A percentile compares a stretch with the other conserved stretches of the same genome.
These are phyloP conservation scores for Claviceps pazoutovae DNA, from an alignment of 2,329 filamentous ascomycete species.

Conservation along the genomic window DNA sequence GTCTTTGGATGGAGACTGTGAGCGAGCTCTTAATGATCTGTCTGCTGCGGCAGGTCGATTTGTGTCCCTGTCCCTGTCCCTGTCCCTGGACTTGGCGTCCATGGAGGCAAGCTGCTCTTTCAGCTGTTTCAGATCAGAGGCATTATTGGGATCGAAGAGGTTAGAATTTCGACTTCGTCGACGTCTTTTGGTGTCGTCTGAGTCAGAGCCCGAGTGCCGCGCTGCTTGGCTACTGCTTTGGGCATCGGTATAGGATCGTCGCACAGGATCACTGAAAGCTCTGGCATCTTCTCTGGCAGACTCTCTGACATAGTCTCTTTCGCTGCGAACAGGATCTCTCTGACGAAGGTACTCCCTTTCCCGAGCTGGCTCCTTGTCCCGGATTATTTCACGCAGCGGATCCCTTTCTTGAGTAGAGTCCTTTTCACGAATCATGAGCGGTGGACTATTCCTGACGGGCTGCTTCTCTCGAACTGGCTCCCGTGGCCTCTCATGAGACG, in stretches of 20 bases:
- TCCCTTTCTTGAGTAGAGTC: not conserved
- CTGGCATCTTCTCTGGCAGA: conserved; percentile 19
- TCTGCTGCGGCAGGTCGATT: not conserved
- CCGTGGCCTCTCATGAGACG: conserved; percentile 4
- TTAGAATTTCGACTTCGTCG: conserved; percentile 25
- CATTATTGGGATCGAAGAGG: conserved; percentile 39
- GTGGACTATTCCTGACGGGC: not conserved
- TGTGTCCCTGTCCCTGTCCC: conserved; percentile 1
- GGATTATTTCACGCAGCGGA: not conserved
- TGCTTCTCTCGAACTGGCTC: conserved; percentile 1
- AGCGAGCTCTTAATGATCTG: conserved; percentile 6
- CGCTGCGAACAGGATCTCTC: conserved; percentile 13
- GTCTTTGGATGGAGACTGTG: conserved; percentile 10
- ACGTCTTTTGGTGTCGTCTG: conserved; percentile 26
- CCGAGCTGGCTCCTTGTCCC: conserved; percentile 3
- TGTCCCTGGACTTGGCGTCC: conserved; percentile 14
- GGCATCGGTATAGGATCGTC: not conserved
- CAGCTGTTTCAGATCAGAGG: conserved; percentile 32
- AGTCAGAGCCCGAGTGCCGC: conserved; percentile 21
- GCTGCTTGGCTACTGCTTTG: conserved; percentile 17
- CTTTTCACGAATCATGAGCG: conserved; percentile 2
- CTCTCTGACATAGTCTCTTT: conserved; percentile 13
- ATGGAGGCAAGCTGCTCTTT: conserved; percentile 36
- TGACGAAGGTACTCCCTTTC: conserved; percentile 6
- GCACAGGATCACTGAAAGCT: conserved; percentile 14